Percentiles rank a stretch among this genome's conserved stretches.
Conservation (phyloP, 2,329 filamentous ascomycete species). For the Sporothrix brasiliensis region DNA sequence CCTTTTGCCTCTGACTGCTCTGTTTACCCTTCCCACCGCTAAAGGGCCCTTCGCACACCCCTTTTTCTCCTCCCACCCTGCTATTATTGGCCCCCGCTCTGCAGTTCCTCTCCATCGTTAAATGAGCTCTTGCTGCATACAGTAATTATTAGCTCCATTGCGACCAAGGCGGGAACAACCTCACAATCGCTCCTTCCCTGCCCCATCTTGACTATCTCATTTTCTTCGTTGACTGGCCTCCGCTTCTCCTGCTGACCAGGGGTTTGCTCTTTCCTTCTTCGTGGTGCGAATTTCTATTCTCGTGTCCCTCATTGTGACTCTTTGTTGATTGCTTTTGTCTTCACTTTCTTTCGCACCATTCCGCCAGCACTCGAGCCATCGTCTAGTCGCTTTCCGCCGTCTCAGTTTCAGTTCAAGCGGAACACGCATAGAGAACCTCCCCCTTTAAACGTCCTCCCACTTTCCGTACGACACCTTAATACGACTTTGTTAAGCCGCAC, state of each 20-base stretch:
- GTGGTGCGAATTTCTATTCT: neutral
- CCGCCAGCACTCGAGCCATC: neutral
- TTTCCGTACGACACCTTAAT: conserved; percentile 21
- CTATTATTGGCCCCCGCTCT: conserved; percentile 29
- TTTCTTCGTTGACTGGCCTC: conserved; percentile 27
- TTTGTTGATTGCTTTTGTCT: neutral
- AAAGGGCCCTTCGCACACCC: conserved; percentile 10
- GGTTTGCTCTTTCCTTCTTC: conserved; percentile 6
- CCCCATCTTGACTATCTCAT: conserved; percentile 8
- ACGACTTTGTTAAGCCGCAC: neutral
- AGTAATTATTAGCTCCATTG: conserved; percentile 24
- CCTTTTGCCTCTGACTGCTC: neutral
- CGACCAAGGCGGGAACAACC: conserved; percentile 28
- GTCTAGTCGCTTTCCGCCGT: conserved; percentile 21
- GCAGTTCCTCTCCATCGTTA: conserved; percentile 27
- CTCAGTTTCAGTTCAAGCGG: conserved; percentile 31
- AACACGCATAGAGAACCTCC: conserved; percentile 18
- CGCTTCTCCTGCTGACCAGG: conserved; percentile 17
- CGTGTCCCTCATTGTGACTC: neutral
- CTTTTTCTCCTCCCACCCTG: conserved; percentile 16
- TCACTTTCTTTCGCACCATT: neutral
- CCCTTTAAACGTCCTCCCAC: conserved; percentile 21
- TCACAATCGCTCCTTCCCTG: conserved; percentile 26
- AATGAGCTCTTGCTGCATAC: conserved; percentile 31
- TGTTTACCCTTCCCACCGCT: neutral